Evolutionary conservation across 2,329 filamentous ascomycete genomes (phyloP).

Genomic region (Nemania bipapillata): DNA sequence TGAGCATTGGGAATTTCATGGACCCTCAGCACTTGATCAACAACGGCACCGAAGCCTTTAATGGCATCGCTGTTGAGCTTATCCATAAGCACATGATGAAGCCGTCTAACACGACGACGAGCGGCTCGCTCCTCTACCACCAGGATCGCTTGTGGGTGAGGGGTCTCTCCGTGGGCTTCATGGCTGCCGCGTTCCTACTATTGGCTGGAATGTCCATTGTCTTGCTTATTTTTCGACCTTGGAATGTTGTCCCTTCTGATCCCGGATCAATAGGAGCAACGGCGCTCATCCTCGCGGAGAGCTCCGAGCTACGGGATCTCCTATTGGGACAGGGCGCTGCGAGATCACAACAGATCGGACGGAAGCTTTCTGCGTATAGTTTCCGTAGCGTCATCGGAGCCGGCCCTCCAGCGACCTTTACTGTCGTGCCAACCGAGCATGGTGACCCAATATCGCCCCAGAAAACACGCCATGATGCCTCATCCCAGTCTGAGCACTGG

Average conservation of each 20-base stretch:
- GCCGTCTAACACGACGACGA: slow-evolving; percentile 17
- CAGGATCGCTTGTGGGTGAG: slow-evolving; percentile 32
- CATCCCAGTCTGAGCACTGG: slow-evolving; percentile 23
- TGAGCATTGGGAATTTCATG: slow-evolving; percentile 33
- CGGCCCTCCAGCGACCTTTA: slow-evolving; percentile 20
- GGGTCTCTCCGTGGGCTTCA: slow-evolving; percentile 31
- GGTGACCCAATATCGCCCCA: background rate
- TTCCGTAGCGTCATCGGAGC: slow-evolving; percentile 26
- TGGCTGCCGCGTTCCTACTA: slow-evolving; percentile 23
- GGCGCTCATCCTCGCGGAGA: slow-evolving; percentile 31
- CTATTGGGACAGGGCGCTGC: slow-evolving; percentile 26
- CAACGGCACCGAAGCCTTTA: slow-evolving; percentile 30
- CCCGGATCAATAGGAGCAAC: slow-evolving; percentile 34
- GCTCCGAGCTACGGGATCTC: slow-evolving; percentile 19
- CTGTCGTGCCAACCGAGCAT: slow-evolving; percentile 15
- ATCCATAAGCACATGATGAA: slow-evolving; percentile 34
- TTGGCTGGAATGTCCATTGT: slow-evolving; percentile 19
- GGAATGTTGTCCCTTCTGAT: slow-evolving; percentile 32
- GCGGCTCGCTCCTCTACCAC: slow-evolving; percentile 19
- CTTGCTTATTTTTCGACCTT: slow-evolving; percentile 24
- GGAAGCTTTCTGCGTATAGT: slow-evolving; percentile 20
- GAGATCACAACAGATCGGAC: slow-evolving; percentile 14
- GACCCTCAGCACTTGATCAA: slow-evolving; percentile 21
- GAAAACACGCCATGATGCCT: background rate
- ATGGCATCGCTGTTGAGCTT: slow-evolving; percentile 28